Base-by-base conservation (phyloP, 2,329 filamentous ascomycete genomes). In the Ceratocystis lukuohia region DNA sequence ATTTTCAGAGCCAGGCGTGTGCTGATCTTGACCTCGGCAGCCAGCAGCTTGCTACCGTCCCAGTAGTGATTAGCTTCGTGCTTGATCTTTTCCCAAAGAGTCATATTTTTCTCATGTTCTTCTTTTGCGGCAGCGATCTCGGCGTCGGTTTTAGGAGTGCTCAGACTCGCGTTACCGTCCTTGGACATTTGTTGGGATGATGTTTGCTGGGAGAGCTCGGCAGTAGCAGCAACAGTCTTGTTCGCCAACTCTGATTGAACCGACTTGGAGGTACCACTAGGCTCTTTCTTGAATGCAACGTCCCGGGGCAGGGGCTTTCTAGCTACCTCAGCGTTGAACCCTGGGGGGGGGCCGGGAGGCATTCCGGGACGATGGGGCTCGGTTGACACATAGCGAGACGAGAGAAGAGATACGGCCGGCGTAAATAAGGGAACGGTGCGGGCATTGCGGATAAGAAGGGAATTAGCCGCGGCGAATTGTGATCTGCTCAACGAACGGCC, bases 41-140 rank as follows among this genome's bases (percentile, higher is more conserved):
- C 92, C 71, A 99, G 80, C 72, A 99, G 81, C 77, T 99, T 99
- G 33, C 91, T 97, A 68, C 94, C 94, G 77, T 99, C 94, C 93
- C 94, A 97, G 79, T 99, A 99, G 76, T 99, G 94, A 69, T 87
- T 85, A 15, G 81, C 82, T 77, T 99, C 94, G 76, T 95, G 92
- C 82, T 96, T 99, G 73, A 99, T 86, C 78, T 92, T 96, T 75
- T 97, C 89, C 76, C 85, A 88, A 1, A 97, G 62, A 0, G 92
- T 96, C 76, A 96, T 78, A 74, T 96, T 96, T 79, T 92, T 91
- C 71, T 87, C 83, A 69, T 89, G 86, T 75, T 89, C 88, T 71
- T 85, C 74, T 65, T 73, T 74, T 17, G 79, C 80, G 71, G 90
- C 75, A 17, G 76, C 76, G 12, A 73, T 80, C 20, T 78, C 71